Conservation (phyloP, 441 rosid genomes). For the Mallotus japonicus region DNA sequence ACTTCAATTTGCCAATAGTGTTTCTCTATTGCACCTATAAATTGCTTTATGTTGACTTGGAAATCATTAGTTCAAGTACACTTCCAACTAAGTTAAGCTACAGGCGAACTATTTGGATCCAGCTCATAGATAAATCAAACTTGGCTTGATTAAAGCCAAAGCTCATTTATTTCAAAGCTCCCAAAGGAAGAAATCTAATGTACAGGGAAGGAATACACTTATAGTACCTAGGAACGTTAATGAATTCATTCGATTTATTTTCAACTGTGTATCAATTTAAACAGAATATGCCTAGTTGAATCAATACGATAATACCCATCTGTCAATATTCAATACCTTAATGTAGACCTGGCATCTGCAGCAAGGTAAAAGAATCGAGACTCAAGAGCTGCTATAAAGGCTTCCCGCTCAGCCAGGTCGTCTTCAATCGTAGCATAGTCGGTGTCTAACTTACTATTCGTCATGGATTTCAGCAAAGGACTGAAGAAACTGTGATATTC, state of each 20-base stretch:
- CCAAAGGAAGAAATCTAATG: neutral
- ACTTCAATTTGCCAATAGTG: neutral
- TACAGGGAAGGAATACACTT: neutral
- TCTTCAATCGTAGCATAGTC: constrained; percentile 58
- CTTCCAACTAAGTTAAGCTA: neutral
- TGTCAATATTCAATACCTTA: constrained; percentile 45
- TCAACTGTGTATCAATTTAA: neutral
- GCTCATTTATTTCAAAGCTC: neutral
- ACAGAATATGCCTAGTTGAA: neutral
- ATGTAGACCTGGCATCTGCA: constrained; percentile 81
- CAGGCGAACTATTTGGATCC: no score
- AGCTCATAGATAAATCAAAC: no score
- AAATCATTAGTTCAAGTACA: neutral
- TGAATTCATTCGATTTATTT: neutral
- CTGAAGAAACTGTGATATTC: constrained; percentile 71
- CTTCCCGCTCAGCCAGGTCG: constrained; percentile 66
- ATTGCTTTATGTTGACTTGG: neutral
- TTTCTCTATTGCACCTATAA: neutral
- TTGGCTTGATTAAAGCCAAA: no score
- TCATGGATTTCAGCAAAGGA: constrained; percentile 71
- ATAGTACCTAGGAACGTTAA: neutral
- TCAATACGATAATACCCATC: no score
- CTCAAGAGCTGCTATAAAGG: constrained; percentile 65
- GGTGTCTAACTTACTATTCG: constrained; percentile 47
- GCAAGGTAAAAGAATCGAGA: constrained; percentile 88